Evolutionary conservation across 441 rosid genomes (phyloP).

Genomic region (Viola pubescens): DNA sequence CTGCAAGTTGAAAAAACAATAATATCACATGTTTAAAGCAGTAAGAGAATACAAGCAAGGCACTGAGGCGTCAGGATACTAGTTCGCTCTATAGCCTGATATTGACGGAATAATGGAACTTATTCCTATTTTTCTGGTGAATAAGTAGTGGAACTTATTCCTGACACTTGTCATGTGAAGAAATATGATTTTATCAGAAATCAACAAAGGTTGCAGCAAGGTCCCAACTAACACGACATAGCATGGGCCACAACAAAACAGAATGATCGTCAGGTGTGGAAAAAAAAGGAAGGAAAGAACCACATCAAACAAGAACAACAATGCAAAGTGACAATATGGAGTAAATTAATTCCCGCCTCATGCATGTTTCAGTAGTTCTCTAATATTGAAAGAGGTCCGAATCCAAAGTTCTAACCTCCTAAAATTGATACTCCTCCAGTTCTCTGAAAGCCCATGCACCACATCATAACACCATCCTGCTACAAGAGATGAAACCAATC

Average conservation of each 20-base stretch:
- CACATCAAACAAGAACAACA: too few relatives aligned
- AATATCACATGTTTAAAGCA: not conserved
- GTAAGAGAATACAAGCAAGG: not conserved
- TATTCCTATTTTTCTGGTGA: not conserved
- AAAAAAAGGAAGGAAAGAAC: not conserved
- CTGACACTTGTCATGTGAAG: too few relatives aligned
- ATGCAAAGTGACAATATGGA: too few relatives aligned
- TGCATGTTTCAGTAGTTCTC: too few relatives aligned
- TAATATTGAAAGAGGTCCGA: not conserved
- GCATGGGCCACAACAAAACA: too few relatives aligned
- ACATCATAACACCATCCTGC: conserved; percentile 69
- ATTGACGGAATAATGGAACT: not conserved
- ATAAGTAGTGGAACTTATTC: not conserved
- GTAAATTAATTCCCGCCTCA: too few relatives aligned
- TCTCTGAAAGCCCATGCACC: conserved; percentile 87
- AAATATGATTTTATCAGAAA: too few relatives aligned
- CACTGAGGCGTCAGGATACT: not conserved
- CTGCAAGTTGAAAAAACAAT: conserved; percentile 37
- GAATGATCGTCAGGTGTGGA: too few relatives aligned
- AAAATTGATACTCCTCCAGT: conserved; percentile 56
- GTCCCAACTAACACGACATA: too few relatives aligned
- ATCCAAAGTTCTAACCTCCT: conserved; percentile 54
- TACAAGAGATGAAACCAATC: conserved; percentile 3
- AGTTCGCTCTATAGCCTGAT: not conserved
- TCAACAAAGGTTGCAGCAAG: too few relatives aligned